Percentiles rank a stretch among this genome's conserved stretches.
Conservation (phyloP, 306 rosid genomes). For the Quercus wislizeni region DNA sequence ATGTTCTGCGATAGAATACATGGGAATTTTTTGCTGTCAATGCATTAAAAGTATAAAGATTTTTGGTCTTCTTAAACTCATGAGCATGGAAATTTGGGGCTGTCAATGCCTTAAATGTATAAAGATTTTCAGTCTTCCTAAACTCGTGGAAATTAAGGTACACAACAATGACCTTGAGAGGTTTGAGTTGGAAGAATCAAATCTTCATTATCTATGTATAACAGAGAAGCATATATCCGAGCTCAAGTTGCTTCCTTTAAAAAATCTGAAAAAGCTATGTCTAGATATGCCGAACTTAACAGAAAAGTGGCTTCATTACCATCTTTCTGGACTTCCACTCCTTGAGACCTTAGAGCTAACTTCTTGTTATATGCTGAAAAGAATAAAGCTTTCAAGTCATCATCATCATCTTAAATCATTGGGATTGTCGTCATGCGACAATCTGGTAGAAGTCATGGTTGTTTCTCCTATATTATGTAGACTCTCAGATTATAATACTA, state of each 20-base stretch:
- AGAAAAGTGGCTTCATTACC: slow-evolving; percentile 19
- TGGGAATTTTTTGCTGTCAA: too few relatives aligned
- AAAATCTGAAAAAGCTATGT: slow-evolving; percentile 1
- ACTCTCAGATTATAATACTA: not conserved
- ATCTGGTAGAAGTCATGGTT: slow-evolving; percentile 13
- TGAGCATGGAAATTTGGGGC: too few relatives aligned
- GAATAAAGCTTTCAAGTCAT: slow-evolving; percentile 22
- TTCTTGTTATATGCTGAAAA: slow-evolving; percentile 19
- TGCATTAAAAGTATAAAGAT: too few relatives aligned
- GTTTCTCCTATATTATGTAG: slow-evolving; percentile 23
- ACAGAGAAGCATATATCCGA: too few relatives aligned
- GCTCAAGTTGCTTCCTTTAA: not conserved
- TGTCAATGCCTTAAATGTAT: too few relatives aligned
- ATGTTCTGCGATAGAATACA: too few relatives aligned
- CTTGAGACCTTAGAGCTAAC: slow-evolving; percentile 27
- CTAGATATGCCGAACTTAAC: not conserved
- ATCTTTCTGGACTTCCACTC: slow-evolving; percentile 11
- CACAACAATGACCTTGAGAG: too few relatives aligned
- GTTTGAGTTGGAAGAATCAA: too few relatives aligned
- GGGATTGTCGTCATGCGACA: not conserved
- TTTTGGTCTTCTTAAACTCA: too few relatives aligned
- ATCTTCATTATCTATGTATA: not conserved
- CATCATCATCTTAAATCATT: slow-evolving; percentile 16
- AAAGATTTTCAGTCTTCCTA: too few relatives aligned
- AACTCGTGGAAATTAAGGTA: too few relatives aligned